Conservation (phyloP, 768 basidiomycete species). For the Trametes villosa region DNA sequence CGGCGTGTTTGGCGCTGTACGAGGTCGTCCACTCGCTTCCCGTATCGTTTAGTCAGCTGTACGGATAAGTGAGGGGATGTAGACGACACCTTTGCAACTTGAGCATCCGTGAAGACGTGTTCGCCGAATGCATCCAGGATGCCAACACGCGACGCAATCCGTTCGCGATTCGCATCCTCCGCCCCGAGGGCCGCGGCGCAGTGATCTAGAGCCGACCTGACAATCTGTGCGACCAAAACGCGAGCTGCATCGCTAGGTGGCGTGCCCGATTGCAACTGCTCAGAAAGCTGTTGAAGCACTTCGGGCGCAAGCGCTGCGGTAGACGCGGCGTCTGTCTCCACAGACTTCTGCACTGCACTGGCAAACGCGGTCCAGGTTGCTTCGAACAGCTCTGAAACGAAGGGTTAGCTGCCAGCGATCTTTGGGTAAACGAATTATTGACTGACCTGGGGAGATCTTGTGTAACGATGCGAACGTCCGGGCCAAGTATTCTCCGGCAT, state of each 20-base stretch:
- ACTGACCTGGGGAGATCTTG: conserved; percentile 34
- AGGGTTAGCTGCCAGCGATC: too few species aligned
- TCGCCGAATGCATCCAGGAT: conserved; percentile 58
- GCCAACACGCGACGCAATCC: conserved; percentile 39
- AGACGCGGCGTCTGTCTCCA: conserved; percentile 7
- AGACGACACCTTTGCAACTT: conserved; percentile 49
- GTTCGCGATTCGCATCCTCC: conserved; percentile 25
- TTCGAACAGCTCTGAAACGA: conserved; percentile 52
- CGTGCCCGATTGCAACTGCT: conserved; percentile 41
- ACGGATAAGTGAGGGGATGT: neutral
- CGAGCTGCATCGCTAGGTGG: conserved; percentile 33
- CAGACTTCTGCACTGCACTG: conserved; percentile 30
- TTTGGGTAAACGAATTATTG: too few species aligned
- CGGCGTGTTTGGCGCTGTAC: conserved; percentile 42
- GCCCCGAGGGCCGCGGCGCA: conserved; percentile 35
- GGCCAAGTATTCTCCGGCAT: conserved; percentile 49
- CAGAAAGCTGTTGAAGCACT: conserved; percentile 50
- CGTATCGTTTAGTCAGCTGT: neutral
- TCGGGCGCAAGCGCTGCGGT: conserved; percentile 45
- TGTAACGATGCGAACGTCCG: conserved; percentile 42
- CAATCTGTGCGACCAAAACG: conserved; percentile 38
- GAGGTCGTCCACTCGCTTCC: conserved; percentile 53
- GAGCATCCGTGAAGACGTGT: conserved; percentile 49
- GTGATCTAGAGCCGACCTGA: conserved; percentile 39
- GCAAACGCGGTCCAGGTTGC: conserved; percentile 52